These are phyloP conservation scores for Penicillium sp. DNA, from an alignment of 2,329 filamentous ascomycete species.

Conservation along the genomic window DNA sequence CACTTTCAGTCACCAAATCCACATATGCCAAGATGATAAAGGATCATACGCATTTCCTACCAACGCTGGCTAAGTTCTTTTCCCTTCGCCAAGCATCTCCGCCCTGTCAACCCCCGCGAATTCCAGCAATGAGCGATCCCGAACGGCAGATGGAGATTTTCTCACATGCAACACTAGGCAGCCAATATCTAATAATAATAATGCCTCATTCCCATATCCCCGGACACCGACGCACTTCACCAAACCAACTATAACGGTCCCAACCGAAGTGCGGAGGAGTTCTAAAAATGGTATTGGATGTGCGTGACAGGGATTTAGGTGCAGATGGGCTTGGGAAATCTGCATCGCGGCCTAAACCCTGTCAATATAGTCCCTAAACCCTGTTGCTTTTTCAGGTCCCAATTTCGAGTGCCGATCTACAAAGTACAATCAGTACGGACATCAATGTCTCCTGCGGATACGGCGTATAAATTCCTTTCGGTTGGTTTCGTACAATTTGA, in stretches of 20 bases:
- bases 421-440: not conserved
- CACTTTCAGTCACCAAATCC: not conserved
- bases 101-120: not conserved
- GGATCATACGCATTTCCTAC: not conserved
- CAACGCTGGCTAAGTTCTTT: not conserved
- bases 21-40: not conserved
- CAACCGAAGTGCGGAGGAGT: not conserved
- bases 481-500: not conserved
- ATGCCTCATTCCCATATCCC: not conserved
- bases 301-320: conserved; percentile 4
- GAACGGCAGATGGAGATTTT: not conserved
- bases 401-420: not conserved
- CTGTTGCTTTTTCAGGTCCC: not conserved
- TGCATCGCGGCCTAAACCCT: not conserved
- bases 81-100: conserved; percentile 8
- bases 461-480: no score
- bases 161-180: not conserved
- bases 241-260: not conserved
- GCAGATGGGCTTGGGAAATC: not conserved
- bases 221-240: not conserved
- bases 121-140: not conserved
- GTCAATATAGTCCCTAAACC: not conserved
- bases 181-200: conserved; percentile 2
- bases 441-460: no score
- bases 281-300: conserved; percentile 4